phyloP scores from a whole-genome alignment of 2,329 filamentous ascomycete genomes.

The Sporothrix humicola region DNA sequence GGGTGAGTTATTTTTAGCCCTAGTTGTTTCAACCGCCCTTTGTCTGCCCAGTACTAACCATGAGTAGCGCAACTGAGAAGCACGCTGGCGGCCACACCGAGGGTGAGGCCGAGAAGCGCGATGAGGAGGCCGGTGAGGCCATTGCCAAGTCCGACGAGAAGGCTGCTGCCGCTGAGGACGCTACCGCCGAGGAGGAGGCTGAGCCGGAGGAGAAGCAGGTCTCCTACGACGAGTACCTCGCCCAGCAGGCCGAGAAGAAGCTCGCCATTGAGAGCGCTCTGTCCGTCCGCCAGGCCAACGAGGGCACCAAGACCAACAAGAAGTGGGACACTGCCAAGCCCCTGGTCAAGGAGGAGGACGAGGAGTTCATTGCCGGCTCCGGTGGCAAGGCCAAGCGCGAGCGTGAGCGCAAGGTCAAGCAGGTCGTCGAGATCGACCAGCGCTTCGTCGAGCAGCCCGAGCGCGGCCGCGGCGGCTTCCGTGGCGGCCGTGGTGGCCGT shows the following conservation, averaged over 20 bases:
- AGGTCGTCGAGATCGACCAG: slow-evolving; percentile 85
- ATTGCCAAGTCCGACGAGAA: slow-evolving; percentile 87
- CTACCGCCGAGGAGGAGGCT: slow-evolving; percentile 48
- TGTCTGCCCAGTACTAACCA: slow-evolving; percentile 36
- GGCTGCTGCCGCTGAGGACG: slow-evolving; percentile 60
- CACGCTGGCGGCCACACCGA: slow-evolving; percentile 85
- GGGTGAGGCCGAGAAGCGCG: slow-evolving; percentile 82
- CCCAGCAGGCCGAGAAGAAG: slow-evolving; percentile 75
- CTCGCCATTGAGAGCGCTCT: slow-evolving; percentile 66
- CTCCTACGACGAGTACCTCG: slow-evolving; percentile 88
- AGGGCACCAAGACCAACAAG: slow-evolving; percentile 85
- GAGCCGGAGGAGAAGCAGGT: slow-evolving; percentile 86
- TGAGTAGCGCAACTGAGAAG: slow-evolving; percentile 76
- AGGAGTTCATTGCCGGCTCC: slow-evolving; percentile 77
- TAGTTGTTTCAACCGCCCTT: too few relatives aligned
- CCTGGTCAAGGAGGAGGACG: slow-evolving; percentile 67
- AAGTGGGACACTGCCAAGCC: slow-evolving; percentile 89
- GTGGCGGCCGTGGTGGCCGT: slow-evolving; percentile 55
- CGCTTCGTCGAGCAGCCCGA: slow-evolving; percentile 77
- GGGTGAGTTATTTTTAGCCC: slow-evolving; percentile 49
- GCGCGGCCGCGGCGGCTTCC: slow-evolving; percentile 52
- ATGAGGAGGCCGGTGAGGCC: slow-evolving; percentile 88
- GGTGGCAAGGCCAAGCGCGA: slow-evolving; percentile 81
- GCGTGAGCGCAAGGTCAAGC: slow-evolving; percentile 92
- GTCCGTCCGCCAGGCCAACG: slow-evolving; percentile 87